Evolutionary conservation across 345 rosid genomes (phyloP).

Genomic region (Linum trigynum): DNA sequence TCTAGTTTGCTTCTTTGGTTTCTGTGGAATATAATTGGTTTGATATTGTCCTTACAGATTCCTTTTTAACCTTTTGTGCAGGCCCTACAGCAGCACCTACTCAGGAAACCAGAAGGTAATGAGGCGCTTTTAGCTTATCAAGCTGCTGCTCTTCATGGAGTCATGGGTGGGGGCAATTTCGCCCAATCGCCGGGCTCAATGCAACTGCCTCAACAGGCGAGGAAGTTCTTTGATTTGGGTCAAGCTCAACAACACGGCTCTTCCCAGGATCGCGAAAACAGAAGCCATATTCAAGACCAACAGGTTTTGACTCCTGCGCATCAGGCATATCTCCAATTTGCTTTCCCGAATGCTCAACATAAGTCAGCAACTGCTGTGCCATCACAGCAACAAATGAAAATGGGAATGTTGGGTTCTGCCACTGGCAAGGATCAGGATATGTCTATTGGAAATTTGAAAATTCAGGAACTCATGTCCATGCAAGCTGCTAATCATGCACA

Average conservation of each 20-base stretch:
- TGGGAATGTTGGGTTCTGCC: conserved; percentile 50
- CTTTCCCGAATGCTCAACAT: conserved; percentile 55
- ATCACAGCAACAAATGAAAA: conserved; percentile 66
- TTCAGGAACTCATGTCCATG: conserved; percentile 72
- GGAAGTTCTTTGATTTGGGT: conserved; percentile 67
- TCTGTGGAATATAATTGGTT: not conserved
- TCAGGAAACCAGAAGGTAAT: conserved; percentile 63
- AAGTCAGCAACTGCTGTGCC: conserved; percentile 43
- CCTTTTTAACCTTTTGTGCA: conserved; percentile 23
- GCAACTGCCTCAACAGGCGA: conserved; percentile 73
- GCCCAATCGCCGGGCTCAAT: conserved; percentile 58
- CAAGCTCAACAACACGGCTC: conserved; percentile 65
- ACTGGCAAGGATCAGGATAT: conserved; percentile 60
- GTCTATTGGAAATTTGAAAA: conserved; percentile 53
- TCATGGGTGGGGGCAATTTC: conserved; percentile 56
- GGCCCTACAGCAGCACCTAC: conserved; percentile 52
- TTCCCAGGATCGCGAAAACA: conserved; percentile 59
- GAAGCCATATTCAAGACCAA: conserved; percentile 49
- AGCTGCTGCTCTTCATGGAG: conserved; percentile 59
- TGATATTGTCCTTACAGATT: not conserved
- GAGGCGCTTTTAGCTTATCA: conserved; percentile 72
- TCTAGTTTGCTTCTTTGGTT: not conserved
- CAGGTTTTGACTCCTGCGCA: conserved; percentile 65
- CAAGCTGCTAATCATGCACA: conserved; percentile 67
- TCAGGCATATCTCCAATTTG: conserved; percentile 80